A percentile compares a stretch with the other conserved stretches of the same genome.
Conservation (phyloP, 2,329 filamentous ascomycete genomes). For the Cordyceps cateniannulata region DNA sequence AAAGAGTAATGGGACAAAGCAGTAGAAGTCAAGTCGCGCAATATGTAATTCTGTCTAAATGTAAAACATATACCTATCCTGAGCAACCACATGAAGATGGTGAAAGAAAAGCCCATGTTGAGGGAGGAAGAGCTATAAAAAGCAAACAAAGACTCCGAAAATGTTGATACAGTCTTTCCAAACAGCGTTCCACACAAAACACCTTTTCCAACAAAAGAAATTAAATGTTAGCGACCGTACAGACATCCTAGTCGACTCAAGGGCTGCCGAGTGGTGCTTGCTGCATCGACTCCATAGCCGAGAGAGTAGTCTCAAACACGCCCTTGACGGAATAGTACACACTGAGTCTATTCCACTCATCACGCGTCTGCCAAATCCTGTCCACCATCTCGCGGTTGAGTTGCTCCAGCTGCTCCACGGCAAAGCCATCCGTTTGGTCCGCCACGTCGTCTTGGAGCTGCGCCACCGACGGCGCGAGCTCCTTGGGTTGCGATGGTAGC, state of each 20-base stretch:
- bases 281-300: conserved; percentile 57
- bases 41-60: conserved; percentile 6
- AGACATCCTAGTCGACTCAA: neutral
- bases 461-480: conserved; percentile 43
- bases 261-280: conserved; percentile 14
- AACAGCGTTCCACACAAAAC: conserved; percentile 10
- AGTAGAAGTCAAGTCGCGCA: neutral
- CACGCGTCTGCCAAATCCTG: conserved; percentile 71
- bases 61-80: neutral
- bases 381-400: conserved; percentile 89
- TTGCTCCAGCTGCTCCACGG: conserved; percentile 92
- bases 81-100: conserved; percentile 16
- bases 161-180: conserved; percentile 12
- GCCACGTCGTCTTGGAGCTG: conserved; percentile 59
- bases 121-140: neutral
- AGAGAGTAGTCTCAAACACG: conserved; percentile 70
- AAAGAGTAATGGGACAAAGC: neutral
- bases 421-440: conserved; percentile 64
- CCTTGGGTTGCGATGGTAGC: conserved; percentile 35
- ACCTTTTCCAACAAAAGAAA: neutral
- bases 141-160: neutral
- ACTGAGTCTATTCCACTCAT: conserved; percentile 75
- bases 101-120: conserved; percentile 2
- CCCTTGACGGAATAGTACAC: conserved; percentile 58
- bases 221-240: neutral